Conservation (phyloP, 768 basidiomycete genomes). For the Mycena latifolia region DNA sequence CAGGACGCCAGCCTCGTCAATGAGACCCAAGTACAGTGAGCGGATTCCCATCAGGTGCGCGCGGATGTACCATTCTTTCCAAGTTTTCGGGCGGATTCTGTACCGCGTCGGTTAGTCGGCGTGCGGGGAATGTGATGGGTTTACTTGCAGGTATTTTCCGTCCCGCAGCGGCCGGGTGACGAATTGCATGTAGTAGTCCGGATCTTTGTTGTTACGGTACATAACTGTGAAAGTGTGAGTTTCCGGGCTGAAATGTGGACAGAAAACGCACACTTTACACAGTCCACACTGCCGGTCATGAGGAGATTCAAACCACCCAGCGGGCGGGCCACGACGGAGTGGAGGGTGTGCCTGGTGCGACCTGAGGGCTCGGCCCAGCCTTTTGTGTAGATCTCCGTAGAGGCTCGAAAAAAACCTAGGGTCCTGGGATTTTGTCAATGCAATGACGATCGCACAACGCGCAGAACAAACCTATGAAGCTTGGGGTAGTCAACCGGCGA, state of each 20-base stretch:
- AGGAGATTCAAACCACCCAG: constrained; percentile 36
- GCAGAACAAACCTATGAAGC: constrained; percentile 1
- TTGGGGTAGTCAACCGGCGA: background rate
- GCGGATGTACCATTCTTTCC: constrained; percentile 30
- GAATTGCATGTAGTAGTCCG: constrained; percentile 31
- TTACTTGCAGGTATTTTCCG: constrained; percentile 1
- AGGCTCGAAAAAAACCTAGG: constrained; percentile 21
- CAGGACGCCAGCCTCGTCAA: constrained; percentile 26
- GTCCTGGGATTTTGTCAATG: background rate
- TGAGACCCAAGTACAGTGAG: constrained; percentile 26
- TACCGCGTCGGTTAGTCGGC: too few relatives aligned
- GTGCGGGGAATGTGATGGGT: background rate
- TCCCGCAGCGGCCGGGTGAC: constrained; percentile 8
- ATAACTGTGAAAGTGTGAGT: constrained; percentile 2
- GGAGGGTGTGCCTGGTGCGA: constrained; percentile 7
- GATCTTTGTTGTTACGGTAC: background rate
- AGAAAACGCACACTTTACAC: constrained; percentile 20
- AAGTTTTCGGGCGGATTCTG: constrained; percentile 18
- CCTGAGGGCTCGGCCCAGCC: background rate
- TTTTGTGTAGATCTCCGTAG: constrained; percentile 12
- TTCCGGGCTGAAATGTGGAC: background rate
- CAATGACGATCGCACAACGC: background rate
- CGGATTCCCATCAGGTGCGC: constrained; percentile 30
- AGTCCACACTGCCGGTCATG: constrained; percentile 31
- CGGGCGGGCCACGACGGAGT: constrained; percentile 29